A percentile compares a stretch with the other conserved stretches of the same genome.
These are phyloP conservation scores for Penicillium italicum DNA, from an alignment of 2,329 filamentous ascomycete genomes.

Conservation along the genomic window DNA sequence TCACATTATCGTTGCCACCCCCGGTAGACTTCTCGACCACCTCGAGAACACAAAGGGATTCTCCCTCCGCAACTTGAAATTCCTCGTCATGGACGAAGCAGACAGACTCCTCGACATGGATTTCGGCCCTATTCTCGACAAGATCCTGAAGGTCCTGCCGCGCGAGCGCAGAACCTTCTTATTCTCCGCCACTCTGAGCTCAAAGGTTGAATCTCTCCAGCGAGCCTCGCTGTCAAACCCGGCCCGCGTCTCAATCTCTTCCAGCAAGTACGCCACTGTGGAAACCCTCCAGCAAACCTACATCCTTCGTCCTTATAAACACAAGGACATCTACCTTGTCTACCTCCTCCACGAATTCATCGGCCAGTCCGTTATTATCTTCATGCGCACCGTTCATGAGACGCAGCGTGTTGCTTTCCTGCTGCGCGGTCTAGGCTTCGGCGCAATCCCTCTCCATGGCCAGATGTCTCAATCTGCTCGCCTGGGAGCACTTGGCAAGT, in stretches of 20 bases:
- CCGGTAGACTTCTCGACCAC: conserved; percentile 84
- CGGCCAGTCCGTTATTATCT: conserved; percentile 84
- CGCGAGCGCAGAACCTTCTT: conserved; percentile 75
- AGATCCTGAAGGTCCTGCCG: conserved; percentile 85
- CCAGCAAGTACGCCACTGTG: conserved; percentile 85
- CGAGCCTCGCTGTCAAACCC: conserved; percentile 84
- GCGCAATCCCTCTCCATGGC: conserved; percentile 87
- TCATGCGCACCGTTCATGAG: conserved; percentile 88
- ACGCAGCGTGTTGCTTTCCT: conserved; percentile 81
- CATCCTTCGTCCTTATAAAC: conserved; percentile 76
- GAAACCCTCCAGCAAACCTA: conserved; percentile 83
- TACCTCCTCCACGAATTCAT: conserved; percentile 80
- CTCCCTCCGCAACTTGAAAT: conserved; percentile 74
- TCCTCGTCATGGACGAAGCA: conserved; percentile 69
- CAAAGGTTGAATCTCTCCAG: conserved; percentile 88
- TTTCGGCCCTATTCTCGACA: conserved; percentile 88
- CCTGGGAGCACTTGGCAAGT: conserved; percentile 84
- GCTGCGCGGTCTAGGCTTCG: conserved; percentile 78
- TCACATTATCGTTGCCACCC: conserved; percentile 89
- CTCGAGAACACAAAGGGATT: conserved; percentile 97
- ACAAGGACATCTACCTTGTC: conserved; percentile 88
- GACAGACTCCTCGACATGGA: conserved; percentile 78
- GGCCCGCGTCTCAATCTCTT: conserved; percentile 74
- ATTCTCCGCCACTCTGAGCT: conserved; percentile 91
- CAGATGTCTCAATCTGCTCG: conserved; percentile 85